Evolutionary conservation across 768 basidiomycete species (phyloP).

Genomic region (Suillus alpinus): DNA sequence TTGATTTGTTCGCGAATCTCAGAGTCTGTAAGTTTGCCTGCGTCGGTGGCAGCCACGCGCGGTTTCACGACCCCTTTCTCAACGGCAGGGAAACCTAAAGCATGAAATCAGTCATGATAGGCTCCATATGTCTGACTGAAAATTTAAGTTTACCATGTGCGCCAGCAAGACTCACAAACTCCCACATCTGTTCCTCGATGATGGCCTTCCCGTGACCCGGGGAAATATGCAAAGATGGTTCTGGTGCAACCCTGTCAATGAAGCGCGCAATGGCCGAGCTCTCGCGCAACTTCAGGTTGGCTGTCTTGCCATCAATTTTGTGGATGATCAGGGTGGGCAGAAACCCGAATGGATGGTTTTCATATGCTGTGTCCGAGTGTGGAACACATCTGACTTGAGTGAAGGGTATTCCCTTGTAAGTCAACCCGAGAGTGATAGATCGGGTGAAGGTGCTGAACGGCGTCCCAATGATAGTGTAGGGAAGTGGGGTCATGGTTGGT

Average conservation of each 20-base stretch:
- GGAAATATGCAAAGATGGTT: conserved; percentile 21
- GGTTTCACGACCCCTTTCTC: conserved; percentile 32
- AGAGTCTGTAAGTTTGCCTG: conserved; percentile 17
- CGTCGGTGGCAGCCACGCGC: conserved; percentile 26
- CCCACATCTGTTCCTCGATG: conserved; percentile 32
- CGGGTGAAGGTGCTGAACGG: conserved; percentile 34
- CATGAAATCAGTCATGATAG: conserved; percentile 5
- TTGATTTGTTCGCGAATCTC: conserved; percentile 20
- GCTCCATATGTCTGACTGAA: background rate
- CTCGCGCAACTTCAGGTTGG: conserved; percentile 27
- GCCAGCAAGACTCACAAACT: conserved; percentile 26
- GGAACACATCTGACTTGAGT: conserved; percentile 23
- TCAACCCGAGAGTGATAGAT: conserved; percentile 27
- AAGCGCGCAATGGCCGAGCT: conserved; percentile 28
- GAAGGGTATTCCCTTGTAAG: conserved; percentile 26
- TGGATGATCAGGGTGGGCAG: conserved; percentile 30
- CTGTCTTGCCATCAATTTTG: conserved; percentile 18
- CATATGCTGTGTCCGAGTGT: conserved; percentile 27
- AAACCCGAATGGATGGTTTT: conserved; percentile 30
- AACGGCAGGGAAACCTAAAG: conserved; percentile 26
- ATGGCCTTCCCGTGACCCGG: conserved; percentile 19
- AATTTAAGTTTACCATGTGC: conserved; percentile 18
- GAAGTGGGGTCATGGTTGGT: conserved; percentile 16
- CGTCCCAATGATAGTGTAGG: conserved; percentile 29
- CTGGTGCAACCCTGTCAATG: conserved; percentile 28